phyloP scores from a whole-genome alignment of 495 filamentous ascomycete species.

The Daldinia caldariorum region DNA sequence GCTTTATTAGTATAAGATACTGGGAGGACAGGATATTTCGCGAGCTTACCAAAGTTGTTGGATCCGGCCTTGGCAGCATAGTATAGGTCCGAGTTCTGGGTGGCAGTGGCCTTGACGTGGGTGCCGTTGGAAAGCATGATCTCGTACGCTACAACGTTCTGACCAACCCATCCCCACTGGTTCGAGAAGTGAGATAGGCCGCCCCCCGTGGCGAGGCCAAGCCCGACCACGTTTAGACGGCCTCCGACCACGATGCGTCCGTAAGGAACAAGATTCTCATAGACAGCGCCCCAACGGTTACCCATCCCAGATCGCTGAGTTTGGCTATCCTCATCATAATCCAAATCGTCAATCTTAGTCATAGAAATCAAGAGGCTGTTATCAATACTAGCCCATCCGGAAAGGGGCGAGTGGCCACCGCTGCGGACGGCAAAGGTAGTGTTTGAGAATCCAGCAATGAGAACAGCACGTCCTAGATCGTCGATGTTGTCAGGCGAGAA shows the following conservation, averaged over 20 bases:
- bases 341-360: slow-evolving; percentile 9
- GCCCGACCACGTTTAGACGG: background rate
- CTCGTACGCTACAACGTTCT: slow-evolving; percentile 9
- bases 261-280: slow-evolving; percentile 1
- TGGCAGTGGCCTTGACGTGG: slow-evolving; percentile 1
- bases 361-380: slow-evolving; percentile 3
- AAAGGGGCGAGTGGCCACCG: slow-evolving; percentile 13
- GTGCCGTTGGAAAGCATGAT: slow-evolving; percentile 13
- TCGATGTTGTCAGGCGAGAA: background rate
- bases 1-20: no score
- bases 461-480: background rate
- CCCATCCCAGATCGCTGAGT: slow-evolving; percentile 15
- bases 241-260: slow-evolving; percentile 8
- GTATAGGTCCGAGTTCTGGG: slow-evolving; percentile 5
- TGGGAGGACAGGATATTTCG: no score
- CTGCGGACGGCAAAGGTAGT: slow-evolving; percentile 4
- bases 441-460: background rate
- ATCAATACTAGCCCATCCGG: slow-evolving; percentile 6
- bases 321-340: background rate
- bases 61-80: slow-evolving; percentile 8
- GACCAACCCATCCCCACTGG: slow-evolving; percentile 6
- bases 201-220: slow-evolving; percentile 2
- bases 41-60: slow-evolving; percentile 8
- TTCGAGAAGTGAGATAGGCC: slow-evolving; percentile 14
- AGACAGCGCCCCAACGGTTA: slow-evolving; percentile 5